Evolutionary conservation across 176 grass and related monocot species (phyloP), one percentile per base, ranked within the genome.

Genomic region (Urochloa ruziziensis): DNA sequence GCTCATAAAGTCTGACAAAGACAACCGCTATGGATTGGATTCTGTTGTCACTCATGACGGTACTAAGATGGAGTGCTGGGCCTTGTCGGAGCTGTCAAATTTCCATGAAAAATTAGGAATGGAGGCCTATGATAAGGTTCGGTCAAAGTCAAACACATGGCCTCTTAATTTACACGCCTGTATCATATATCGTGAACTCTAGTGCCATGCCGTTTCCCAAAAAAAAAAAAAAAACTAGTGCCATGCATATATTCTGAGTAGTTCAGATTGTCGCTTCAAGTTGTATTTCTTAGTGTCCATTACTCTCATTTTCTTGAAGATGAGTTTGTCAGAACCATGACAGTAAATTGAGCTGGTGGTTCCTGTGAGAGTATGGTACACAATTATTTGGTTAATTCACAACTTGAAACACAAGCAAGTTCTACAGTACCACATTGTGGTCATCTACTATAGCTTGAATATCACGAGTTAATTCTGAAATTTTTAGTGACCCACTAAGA

Each of bases 21-120:
- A 98, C 73, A 95, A 80, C 14, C 84, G 92, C 80, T 98, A 98
- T 56, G 89, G 82, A 52, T 79, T 93, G 65, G 87, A 91, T 62
- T 91, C 84, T 65, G 84, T 93, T 30, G 93, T 98, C 47, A 95
- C 93, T 14, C 93, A 98, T 88, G 89, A 98, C 43, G 96, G 96
- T 46, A 79, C 67, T 40, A 92, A 93, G 83, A 95, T 98, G 91
- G 25, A 76, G 13, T 98, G 96, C 62, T 88, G 89, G 85, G 85
- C 93, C 7, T 69, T 93, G 19, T 81, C 93, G 14, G 71, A 93
- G 49, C 87, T 95, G 70, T 93, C 93, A 51, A 54, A 46, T 82
- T 95, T 95, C 58, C 89, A 30, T 30, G 82, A 95, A 28, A 91
- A 87, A 86, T 84, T 95, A 53, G 96, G 96, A 59, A 48, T 19